Base-by-base conservation (phyloP, 352 stramenopile genomes). In the Pythium periplocum region DNA sequence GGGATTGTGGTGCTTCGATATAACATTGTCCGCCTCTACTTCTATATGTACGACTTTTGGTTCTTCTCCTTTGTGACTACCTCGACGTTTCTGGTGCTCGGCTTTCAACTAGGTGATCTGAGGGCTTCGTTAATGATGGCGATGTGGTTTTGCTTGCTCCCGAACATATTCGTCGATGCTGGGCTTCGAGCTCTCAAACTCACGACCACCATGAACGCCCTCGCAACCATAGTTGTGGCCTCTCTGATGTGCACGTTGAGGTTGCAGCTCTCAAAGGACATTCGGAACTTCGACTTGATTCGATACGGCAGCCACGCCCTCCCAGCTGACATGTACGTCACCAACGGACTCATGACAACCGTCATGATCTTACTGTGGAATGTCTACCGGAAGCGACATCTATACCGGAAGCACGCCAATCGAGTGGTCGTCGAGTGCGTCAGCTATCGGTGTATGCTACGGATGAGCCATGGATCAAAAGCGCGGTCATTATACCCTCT, bases 1-100 rank as follows among this genome's bases (percentile, higher is more conserved):
- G 46, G 54, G 6, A 40, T 53, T 17, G 4, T 33, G 0, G 45
- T 54, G 31, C 46, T 55, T 4, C 45, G 54, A 42, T 61, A 37
- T 38, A 12, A 61, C 26, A 38, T 56, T 10, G 45, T 61, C 12
- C 32, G 54, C 12, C 37, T 54, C 11, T 26, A 51, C n/a, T 9
- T 54, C 4, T 33, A 17, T 11, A 61, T 45, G 17, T 54, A 50
- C 31, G 54, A 49, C 39, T 53, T 61, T 47, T 61, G 54, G 54
- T 61, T 61, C 39, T 61, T 61, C 45, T 39, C 35, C 12, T 10
- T 53, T n/a, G 40, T n/a, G 6, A 43, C 17, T 26, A 46, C 48
- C 3, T 31, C 38, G 4, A 35, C 48, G 12, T n/a, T 50, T 11
- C 9, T 38, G 8, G 6, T 51, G 30, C 9, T 61, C 32, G 10